Evolutionary conservation across 768 basidiomycete genomes (phyloP).

Genomic region (Termitomyces sp.): DNA sequence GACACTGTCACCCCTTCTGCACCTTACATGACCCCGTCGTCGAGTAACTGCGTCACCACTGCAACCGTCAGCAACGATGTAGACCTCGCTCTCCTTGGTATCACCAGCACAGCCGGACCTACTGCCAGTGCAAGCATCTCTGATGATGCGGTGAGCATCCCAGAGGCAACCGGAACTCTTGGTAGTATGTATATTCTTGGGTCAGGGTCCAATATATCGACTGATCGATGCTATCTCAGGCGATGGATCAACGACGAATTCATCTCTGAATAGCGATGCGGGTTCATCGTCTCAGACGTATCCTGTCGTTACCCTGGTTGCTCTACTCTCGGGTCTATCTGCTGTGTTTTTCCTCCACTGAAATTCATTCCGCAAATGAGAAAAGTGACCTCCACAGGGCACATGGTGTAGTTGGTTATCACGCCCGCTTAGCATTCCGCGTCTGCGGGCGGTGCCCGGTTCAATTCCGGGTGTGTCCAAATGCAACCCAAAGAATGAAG

Average conservation of each 20-base stretch:
- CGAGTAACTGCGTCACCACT: conserved; percentile 36
- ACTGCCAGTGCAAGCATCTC: conserved; percentile 6
- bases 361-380: too few species aligned
- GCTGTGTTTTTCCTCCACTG: conserved; percentile 22
- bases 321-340: conserved; percentile 18
- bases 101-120: conserved; percentile 10
- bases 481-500: too few species aligned
- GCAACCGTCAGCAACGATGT: conserved; percentile 37
- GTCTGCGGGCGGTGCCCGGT: too few species aligned
- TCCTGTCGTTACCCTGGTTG: conserved; percentile 15
- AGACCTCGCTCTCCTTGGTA: conserved; percentile 24
- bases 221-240: background rate
- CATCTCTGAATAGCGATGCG: background rate
- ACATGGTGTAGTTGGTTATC: too few species aligned
- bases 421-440: too few species aligned
- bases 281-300: conserved; percentile 12
- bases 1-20: conserved; percentile 33
- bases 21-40: conserved; percentile 31
- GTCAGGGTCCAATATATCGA: background rate
- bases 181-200: conserved; percentile 2
- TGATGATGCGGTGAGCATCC: conserved; percentile 8
- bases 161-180: conserved; percentile 15
- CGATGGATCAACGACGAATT: background rate
- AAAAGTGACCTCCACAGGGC: too few species aligned
- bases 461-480: too few species aligned